A percentile compares a stretch with the other conserved stretches of the same genome.
Evolutionary conservation across 768 basidiomycete species (phyloP).

Genomic region (Suillus occidentalis): DNA sequence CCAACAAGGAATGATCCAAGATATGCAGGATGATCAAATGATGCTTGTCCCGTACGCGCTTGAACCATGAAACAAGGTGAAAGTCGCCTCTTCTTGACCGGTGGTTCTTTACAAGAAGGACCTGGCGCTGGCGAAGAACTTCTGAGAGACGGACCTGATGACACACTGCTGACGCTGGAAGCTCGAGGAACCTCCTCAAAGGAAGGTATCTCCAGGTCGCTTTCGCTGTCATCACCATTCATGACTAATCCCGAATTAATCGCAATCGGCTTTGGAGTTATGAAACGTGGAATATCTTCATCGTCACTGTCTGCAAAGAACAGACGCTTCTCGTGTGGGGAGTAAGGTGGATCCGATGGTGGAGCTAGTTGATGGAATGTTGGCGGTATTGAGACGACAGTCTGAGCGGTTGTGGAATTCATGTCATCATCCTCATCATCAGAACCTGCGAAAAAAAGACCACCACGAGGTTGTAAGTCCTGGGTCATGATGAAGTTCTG

Average conservation of each 20-base stretch:
- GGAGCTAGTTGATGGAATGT: slow-evolving; percentile 4
- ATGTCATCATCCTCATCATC: slow-evolving; percentile 43
- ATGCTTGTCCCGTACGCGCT: background rate
- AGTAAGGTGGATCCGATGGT: slow-evolving; percentile 10
- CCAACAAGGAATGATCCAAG: slow-evolving; percentile 68
- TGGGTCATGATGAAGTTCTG: background rate
- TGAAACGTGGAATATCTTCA: slow-evolving; percentile 31
- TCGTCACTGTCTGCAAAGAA: slow-evolving; percentile 48
- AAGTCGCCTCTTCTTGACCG: slow-evolving; percentile 53
- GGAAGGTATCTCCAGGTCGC: slow-evolving; percentile 37
- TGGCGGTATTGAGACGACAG: background rate
- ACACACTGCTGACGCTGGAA: slow-evolving; percentile 41
- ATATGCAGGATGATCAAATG: slow-evolving; percentile 34
- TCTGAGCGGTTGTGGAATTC: background rate
- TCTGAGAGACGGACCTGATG: slow-evolving; percentile 28
- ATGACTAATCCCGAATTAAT: slow-evolving; percentile 37
- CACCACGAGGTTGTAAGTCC: slow-evolving; percentile 7
- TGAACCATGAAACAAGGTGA: slow-evolving; percentile 26
- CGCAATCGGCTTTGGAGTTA: slow-evolving; percentile 5
- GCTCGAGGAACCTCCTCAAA: slow-evolving; percentile 36
- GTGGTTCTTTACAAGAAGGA: slow-evolving; percentile 18
- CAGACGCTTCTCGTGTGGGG: slow-evolving; percentile 31
- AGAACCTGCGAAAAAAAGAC: slow-evolving; percentile 61
- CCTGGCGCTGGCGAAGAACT: slow-evolving; percentile 29
- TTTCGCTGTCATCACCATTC: slow-evolving; percentile 32